A percentile compares a stretch with the other conserved stretches of the same genome.
Evolutionary conservation across 2,329 filamentous ascomycete genomes (phyloP).

Genomic region (Sphaerulina vaccinii): DNA sequence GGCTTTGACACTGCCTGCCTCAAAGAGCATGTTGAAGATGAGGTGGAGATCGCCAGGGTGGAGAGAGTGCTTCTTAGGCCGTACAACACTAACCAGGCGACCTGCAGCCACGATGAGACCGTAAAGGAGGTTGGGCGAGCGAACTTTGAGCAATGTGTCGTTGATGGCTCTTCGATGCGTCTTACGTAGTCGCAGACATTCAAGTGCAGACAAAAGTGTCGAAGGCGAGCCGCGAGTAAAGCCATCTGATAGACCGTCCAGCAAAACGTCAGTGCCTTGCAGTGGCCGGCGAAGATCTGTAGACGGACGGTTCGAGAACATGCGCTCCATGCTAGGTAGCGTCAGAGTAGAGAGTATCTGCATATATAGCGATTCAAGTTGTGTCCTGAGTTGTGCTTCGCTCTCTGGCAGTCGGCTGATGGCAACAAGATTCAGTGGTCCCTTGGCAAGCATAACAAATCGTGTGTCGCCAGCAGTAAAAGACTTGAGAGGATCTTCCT

Average conservation of each 20-base stretch:
- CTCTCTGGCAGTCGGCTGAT: slow-evolving; percentile 92
- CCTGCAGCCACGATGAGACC: slow-evolving; percentile 91
- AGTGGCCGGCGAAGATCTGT: slow-evolving; percentile 87
- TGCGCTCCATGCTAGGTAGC: slow-evolving; percentile 77
- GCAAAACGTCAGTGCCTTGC: slow-evolving; percentile 83
- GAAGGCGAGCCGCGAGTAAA: slow-evolving; percentile 93
- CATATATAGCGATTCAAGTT: slow-evolving; percentile 95
- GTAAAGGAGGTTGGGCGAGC: slow-evolving; percentile 78
- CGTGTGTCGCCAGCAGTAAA: slow-evolving; percentile 85
- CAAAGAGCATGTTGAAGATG: slow-evolving; percentile 99
- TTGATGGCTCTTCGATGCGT: slow-evolving; percentile 83
- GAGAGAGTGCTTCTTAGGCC: slow-evolving; percentile 89
- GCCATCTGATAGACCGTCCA: slow-evolving; percentile 89
- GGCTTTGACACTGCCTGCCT: slow-evolving; percentile 85
- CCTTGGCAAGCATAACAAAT: slow-evolving; percentile 82
- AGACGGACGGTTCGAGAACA: slow-evolving; percentile 89
- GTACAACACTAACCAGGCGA: slow-evolving; percentile 87
- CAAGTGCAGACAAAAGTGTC: slow-evolving; percentile 80
- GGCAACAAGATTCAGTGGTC: slow-evolving; percentile 87
- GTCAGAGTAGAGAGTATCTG: slow-evolving; percentile 96
- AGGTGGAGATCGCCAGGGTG: slow-evolving; percentile 94
- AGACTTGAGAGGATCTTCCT: slow-evolving; percentile 71
- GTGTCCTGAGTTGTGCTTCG: slow-evolving; percentile 78
- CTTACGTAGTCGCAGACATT: slow-evolving; percentile 90
- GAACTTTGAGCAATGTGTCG: slow-evolving; percentile 76